phyloP scores from a whole-genome alignment of 441 rosid genomes.

The Gossypium trilobum region DNA sequence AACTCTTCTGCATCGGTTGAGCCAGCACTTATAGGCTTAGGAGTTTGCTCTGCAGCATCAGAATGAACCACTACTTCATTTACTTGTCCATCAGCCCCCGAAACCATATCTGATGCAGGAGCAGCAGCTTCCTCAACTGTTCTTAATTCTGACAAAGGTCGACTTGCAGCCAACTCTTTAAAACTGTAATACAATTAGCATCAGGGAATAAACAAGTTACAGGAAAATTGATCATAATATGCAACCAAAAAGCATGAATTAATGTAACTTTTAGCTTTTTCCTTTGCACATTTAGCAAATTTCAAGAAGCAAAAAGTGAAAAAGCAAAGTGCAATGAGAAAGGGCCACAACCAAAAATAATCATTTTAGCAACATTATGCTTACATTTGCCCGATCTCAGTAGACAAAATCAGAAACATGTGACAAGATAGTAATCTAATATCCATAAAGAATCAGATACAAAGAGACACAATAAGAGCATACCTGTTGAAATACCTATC shows the following conservation, averaged over 20 bases:
- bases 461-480: background rate
- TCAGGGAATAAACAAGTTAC: constrained; percentile 9
- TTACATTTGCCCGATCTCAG: background rate
- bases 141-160: constrained; percentile 68
- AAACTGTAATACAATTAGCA: constrained; percentile 45
- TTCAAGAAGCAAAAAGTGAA: background rate
- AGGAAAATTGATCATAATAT: background rate
- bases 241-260: background rate
- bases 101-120: constrained; percentile 24
- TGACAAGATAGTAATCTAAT: background rate
- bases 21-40: constrained; percentile 55
- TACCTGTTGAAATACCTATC: constrained; percentile 74
- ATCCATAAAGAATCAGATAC: background rate
- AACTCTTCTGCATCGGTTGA: constrained; percentile 77
- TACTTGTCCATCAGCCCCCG: constrained; percentile 37
- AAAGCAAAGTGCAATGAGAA: background rate
- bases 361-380: background rate
- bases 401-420: background rate
- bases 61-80: constrained; percentile 48
- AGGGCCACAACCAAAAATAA: background rate
- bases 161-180: constrained; percentile 70
- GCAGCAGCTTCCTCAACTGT: constrained; percentile 59
- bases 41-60: constrained; percentile 47
- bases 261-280: background rate
- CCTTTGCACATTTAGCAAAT: background rate